These are phyloP conservation scores for Ilyonectria destructans DNA, from an alignment of 2,329 filamentous ascomycete species.

Conservation along the genomic window DNA sequence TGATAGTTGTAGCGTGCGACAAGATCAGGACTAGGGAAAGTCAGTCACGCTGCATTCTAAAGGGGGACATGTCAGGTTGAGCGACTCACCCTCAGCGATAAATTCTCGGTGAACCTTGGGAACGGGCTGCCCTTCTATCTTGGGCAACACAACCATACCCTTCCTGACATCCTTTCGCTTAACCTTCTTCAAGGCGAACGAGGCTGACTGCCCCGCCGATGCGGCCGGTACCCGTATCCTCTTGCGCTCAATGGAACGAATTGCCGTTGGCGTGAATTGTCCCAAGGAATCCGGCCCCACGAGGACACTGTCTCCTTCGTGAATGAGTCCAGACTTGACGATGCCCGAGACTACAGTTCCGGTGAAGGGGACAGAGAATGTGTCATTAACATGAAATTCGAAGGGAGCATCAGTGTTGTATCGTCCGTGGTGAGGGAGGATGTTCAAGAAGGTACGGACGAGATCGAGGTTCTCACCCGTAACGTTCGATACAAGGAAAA, in stretches of 20 bases:
- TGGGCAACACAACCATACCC: conserved; percentile 96
- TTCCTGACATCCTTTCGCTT: conserved; percentile 94
- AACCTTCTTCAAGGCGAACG: conserved; percentile 90
- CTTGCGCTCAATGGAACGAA: conserved; percentile 96
- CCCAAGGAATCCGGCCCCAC: conserved; percentile 93
- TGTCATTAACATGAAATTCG: conserved; percentile 97
- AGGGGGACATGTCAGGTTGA: background rate
- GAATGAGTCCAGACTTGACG: conserved; percentile 88
- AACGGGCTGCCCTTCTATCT: conserved; percentile 79
- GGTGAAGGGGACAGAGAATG: conserved; percentile 97
- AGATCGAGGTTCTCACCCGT: conserved; percentile 93
- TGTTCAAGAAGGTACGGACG: conserved; percentile 94
- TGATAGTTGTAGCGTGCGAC: conserved; percentile 96
- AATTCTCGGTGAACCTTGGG: conserved; percentile 84
- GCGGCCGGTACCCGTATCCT: conserved; percentile 90
- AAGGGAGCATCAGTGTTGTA: conserved; percentile 92
- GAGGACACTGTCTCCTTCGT: conserved; percentile 90
- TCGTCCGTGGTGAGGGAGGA: conserved; percentile 93
- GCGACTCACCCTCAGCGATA: conserved; percentile 78
- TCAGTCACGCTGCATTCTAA: conserved; percentile 21
- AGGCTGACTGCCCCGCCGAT: conserved; percentile 92
- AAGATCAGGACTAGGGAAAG: conserved; percentile 84
- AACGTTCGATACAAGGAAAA: conserved; percentile 98
- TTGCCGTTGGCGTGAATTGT: conserved; percentile 88
- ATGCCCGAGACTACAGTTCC: conserved; percentile 97